Percentiles rank a stretch among this genome's conserved stretches.
Evolutionary conservation across 1,284 basidiomycete genomes (phyloP).

Genomic region (Takashimella tepidaria): DNA sequence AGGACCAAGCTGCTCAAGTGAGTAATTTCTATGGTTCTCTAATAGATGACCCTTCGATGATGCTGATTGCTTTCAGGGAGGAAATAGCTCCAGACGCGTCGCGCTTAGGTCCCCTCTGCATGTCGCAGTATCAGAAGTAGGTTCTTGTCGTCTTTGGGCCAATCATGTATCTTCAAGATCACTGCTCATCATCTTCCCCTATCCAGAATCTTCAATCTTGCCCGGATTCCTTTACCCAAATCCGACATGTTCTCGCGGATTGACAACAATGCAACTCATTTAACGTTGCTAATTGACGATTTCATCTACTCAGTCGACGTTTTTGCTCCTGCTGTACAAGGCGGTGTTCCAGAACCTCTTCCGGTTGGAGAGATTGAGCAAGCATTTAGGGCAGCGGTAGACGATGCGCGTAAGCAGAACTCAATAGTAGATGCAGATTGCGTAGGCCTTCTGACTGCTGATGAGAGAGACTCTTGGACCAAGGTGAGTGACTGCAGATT

Average conservation of each 20-base stretch:
- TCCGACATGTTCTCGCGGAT: conserved; percentile 61
- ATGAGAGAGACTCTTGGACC: conserved; percentile 79
- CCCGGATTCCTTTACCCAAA: conserved; percentile 61
- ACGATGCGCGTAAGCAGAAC: conserved; percentile 60
- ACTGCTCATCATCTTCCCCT: conserved; percentile 49
- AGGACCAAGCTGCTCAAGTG: conserved; percentile 56
- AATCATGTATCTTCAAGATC: no score
- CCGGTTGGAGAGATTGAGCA: conserved; percentile 59
- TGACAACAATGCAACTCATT: conserved; percentile 56
- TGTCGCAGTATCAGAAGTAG: conserved; percentile 55
- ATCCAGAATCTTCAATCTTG: conserved; percentile 61
- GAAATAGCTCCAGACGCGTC: conserved; percentile 54
- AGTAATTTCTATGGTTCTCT: no score
- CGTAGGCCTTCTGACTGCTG: conserved; percentile 71
- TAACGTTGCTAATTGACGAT: conserved; percentile 71
- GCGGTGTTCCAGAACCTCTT: conserved; percentile 38
- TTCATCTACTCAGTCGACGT: conserved; percentile 77
- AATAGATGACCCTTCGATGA: no score
- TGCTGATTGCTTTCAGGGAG: conserved; percentile 45
- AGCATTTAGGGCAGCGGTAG: conserved; percentile 61
- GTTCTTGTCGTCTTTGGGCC: no score
- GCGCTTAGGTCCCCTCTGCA: conserved; percentile 54
- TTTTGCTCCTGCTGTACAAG: conserved; percentile 46
- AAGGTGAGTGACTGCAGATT: no score
- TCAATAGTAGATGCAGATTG: conserved; percentile 57